Percentiles rank a stretch among this genome's conserved stretches.
Evolutionary conservation across 2,329 filamentous ascomycete genomes (phyloP).

Genomic region (Diaporthe longicolla): DNA sequence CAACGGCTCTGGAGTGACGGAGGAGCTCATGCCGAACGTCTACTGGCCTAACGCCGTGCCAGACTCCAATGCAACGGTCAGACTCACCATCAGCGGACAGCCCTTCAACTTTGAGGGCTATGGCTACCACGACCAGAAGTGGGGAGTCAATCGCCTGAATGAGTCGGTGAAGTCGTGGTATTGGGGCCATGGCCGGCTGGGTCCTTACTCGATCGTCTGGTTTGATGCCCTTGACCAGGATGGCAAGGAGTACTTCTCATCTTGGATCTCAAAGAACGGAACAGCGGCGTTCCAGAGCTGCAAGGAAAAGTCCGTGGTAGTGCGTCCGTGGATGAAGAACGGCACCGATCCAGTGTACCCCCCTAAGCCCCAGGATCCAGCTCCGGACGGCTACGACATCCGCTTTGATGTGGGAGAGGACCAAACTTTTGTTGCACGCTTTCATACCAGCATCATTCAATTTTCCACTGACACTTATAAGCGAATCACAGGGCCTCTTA

Average conservation of each 20-base stretch:
- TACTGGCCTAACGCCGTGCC: conserved; percentile 4
- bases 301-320: not conserved
- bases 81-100: not conserved
- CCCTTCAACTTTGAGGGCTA: not conserved
- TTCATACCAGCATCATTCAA: not conserved
- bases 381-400: not conserved
- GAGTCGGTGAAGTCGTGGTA: not conserved
- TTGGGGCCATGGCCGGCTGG: not conserved
- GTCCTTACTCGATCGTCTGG: conserved; percentile 1
- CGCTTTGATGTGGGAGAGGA: not conserved
- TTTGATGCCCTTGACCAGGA: not conserved
- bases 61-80: not conserved
- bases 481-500: not conserved
- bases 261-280: not conserved
- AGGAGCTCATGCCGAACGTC: not conserved
- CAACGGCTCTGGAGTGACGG: not conserved
- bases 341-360: not conserved
- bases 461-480: not conserved
- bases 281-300: not conserved
- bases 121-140: conserved; percentile 19
- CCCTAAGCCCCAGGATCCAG: not conserved
- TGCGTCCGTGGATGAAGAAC: conserved; percentile 3
- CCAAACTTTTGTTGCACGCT: not conserved
- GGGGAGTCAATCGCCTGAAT: not conserved
- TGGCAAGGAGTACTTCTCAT: not conserved